Evolutionary conservation across 1,284 basidiomycete genomes (phyloP).

Genomic region (Ustilago lituana): DNA sequence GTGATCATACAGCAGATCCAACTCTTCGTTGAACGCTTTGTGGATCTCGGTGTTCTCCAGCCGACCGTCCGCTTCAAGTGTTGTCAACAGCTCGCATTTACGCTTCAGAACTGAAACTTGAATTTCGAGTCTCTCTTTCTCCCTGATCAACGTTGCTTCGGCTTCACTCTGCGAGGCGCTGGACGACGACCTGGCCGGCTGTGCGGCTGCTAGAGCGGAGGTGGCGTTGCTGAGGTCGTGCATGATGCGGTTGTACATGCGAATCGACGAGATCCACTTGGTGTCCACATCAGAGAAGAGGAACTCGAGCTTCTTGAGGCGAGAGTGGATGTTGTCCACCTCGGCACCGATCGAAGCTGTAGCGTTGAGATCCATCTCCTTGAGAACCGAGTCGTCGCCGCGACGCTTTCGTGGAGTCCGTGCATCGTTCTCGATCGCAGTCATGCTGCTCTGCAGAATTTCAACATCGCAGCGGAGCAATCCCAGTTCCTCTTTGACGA

Average conservation of each 20-base stretch:
- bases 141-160: conserved; percentile 1
- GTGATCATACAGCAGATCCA: conserved; percentile 62
- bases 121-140: conserved; percentile 30
- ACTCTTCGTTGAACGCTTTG: conserved; percentile 66
- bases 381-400: conserved; percentile 7
- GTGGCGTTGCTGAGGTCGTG: conserved; percentile 19
- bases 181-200: not conserved
- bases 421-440: conserved; percentile 10
- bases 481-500: conserved; percentile 41
- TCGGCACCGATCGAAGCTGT: conserved; percentile 14
- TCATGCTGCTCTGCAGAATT: conserved; percentile 21
- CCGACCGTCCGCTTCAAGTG: conserved; percentile 61
- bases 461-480: conserved; percentile 31
- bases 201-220: conserved; percentile 3
- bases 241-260: conserved; percentile 44
- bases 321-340: conserved; percentile 19
- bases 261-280: conserved; percentile 35
- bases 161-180: not conserved
- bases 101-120: conserved; percentile 51
- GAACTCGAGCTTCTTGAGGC: conserved; percentile 18
- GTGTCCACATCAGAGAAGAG: conserved; percentile 23
- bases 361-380: conserved; percentile 22
- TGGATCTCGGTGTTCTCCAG: conserved; percentile 66
- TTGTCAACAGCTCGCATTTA: conserved; percentile 56
- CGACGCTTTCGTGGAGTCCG: conserved; percentile 30